Conservation (phyloP, 2,329 filamentous ascomycete genomes). For the Hymenoscyphus linearis region DNA sequence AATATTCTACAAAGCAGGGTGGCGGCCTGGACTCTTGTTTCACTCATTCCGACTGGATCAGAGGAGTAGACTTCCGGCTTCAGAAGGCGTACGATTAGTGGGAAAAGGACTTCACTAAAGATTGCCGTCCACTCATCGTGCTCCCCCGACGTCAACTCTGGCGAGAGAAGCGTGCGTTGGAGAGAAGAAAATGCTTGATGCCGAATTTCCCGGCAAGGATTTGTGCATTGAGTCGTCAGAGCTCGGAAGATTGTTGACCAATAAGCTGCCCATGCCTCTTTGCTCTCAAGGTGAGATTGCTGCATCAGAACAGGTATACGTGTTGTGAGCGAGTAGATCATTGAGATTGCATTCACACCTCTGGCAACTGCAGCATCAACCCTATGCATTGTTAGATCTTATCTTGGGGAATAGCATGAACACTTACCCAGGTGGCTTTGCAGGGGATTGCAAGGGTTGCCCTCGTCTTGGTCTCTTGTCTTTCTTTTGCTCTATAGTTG, state of each 20-base stretch:
- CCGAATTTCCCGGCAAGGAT: slow-evolving; percentile 88
- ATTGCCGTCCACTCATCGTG: slow-evolving; percentile 93
- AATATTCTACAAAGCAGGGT: slow-evolving; percentile 94
- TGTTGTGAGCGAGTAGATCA: slow-evolving; percentile 75
- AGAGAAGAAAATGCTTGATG: slow-evolving; percentile 82
- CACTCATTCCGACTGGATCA: slow-evolving; percentile 88
- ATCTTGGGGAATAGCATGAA: background rate
- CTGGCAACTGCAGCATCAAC: slow-evolving; percentile 70
- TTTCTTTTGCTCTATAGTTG: slow-evolving; percentile 62
- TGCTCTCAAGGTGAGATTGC: slow-evolving; percentile 85
- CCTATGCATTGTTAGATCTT: slow-evolving; percentile 34
- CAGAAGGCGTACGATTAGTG: slow-evolving; percentile 76
- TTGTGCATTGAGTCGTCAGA: slow-evolving; percentile 84
- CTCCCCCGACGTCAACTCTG: slow-evolving; percentile 74
- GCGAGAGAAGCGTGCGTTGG: slow-evolving; percentile 79
- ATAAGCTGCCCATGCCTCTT: slow-evolving; percentile 93
- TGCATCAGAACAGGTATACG: slow-evolving; percentile 83
- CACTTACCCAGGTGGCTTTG: slow-evolving; percentile 48
- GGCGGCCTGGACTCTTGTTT: slow-evolving; percentile 86
- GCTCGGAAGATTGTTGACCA: slow-evolving; percentile 94
- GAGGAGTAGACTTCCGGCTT: slow-evolving; percentile 93
- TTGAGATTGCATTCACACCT: slow-evolving; percentile 72
- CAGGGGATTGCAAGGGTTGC: slow-evolving; percentile 41
- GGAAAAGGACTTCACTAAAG: slow-evolving; percentile 90
- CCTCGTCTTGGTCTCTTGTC: slow-evolving; percentile 45